Evolutionary conservation across 768 basidiomycete genomes (phyloP).

Genomic region (Pisolithus microcarpus): DNA sequence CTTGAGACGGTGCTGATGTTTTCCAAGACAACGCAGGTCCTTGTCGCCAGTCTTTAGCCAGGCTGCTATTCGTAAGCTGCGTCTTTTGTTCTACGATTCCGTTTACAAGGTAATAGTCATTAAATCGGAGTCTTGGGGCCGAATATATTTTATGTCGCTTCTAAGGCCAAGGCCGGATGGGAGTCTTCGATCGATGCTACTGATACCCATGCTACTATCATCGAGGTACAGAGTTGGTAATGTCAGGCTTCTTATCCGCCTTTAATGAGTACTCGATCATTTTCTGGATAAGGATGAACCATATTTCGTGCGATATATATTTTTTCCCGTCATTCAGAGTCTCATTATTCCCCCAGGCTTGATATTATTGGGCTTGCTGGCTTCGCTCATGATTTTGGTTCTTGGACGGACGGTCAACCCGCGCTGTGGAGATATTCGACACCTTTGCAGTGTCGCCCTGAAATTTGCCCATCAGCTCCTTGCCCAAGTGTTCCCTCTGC

Average conservation of each 20-base stretch:
- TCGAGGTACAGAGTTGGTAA: conserved; percentile 8
- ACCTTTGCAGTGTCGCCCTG: conserved; percentile 8
- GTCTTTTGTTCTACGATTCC: conserved; percentile 21
- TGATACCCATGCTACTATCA: not conserved
- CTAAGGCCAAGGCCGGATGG: conserved; percentile 19
- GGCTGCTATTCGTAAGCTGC: conserved; percentile 17
- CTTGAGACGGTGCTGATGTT: not conserved
- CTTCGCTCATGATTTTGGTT: conserved; percentile 39
- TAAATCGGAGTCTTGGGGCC: not conserved
- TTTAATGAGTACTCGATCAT: not conserved
- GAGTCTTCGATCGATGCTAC: conserved; percentile 11
- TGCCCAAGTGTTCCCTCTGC: conserved; percentile 21
- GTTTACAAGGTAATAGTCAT: conserved; percentile 19
- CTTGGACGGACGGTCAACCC: conserved; percentile 29
- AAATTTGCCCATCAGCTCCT: conserved; percentile 17
- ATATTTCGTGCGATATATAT: not conserved
- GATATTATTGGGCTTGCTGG: conserved; percentile 41
- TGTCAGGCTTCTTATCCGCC: not conserved
- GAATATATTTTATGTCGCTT: not conserved
- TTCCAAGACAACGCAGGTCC: conserved; percentile 20
- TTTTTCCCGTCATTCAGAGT: not conserved
- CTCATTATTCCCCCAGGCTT: conserved; percentile 19
- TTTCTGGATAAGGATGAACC: conserved; percentile 4
- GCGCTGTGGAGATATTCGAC: conserved; percentile 23
- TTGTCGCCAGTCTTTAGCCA: conserved; percentile 21